phyloP scores from a whole-genome alignment of 768 basidiomycete genomes.

The Suillus subaureus region DNA sequence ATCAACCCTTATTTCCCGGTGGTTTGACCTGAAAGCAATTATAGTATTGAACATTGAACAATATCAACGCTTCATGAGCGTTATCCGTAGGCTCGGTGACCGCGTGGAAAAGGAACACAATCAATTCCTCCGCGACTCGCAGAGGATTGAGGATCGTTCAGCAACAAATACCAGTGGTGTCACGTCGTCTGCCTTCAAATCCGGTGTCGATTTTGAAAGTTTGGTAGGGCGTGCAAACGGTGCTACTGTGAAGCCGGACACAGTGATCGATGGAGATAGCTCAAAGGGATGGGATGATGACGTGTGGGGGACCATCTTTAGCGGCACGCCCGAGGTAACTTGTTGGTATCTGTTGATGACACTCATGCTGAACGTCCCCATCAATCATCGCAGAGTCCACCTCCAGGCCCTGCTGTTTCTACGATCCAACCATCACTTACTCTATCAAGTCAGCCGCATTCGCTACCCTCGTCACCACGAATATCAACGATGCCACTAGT shows the following conservation, averaged over 20 bases:
- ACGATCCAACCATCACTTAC: background rate
- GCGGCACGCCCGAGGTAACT: conserved; percentile 37
- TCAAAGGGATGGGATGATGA: conserved; percentile 75
- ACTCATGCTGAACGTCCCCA: background rate
- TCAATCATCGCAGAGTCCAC: conserved; percentile 24
- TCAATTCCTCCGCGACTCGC: conserved; percentile 91
- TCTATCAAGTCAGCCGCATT: conserved; percentile 31
- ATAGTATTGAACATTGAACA: conserved; percentile 81
- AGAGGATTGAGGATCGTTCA: conserved; percentile 83
- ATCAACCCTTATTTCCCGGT: background rate
- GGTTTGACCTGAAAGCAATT: conserved; percentile 10
- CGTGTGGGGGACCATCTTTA: conserved; percentile 82
- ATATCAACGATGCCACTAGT: conserved; percentile 30
- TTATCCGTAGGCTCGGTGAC: conserved; percentile 74
- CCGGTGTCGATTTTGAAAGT: conserved; percentile 82
- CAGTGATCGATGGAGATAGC: conserved; percentile 29
- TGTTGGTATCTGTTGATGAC: conserved; percentile 4
- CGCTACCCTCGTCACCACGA: conserved; percentile 42
- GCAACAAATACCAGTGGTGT: conserved; percentile 47
- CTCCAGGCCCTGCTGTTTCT: conserved; percentile 19
- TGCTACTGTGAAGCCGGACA: conserved; percentile 49
- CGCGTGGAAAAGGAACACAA: conserved; percentile 93
- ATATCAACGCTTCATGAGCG: conserved; percentile 90
- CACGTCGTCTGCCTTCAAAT: conserved; percentile 38
- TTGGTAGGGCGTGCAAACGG: conserved; percentile 67